Evolutionary conservation across 345 rosid species (phyloP), one percentile per base, ranked within the genome.

Genomic region (Physaria fendleri): DNA sequence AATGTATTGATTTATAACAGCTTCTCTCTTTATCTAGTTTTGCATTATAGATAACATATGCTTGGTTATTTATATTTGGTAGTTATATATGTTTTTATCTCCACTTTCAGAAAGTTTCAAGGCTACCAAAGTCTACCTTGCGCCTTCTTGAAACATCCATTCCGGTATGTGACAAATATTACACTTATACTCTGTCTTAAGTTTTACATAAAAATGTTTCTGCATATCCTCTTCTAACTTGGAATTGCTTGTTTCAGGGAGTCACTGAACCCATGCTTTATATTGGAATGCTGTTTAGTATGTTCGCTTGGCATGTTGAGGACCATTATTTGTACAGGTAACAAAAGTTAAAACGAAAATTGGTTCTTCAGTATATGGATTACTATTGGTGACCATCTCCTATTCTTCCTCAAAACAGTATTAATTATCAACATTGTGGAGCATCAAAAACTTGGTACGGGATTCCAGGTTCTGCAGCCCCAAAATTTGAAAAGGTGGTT

Each of bases 181-280:
- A 11, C 65, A 51, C 16, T 62, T 38, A 35, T 25, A 54, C 46
- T 2, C 27, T 17, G 24, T 58, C 50, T 23, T 34, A 1, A 55
- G 33, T n/a, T 60, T 32, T 48, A 15, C 47, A 23, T 1, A 35
- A 11, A 30, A 22, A 44, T n/a, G 11, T 47, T 8, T 62, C 6
- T 51, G 37, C 28, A 23, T 27, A n/a, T 18, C 9, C 0, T 20
- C 11, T 43, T 39, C 22, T 64, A 25, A 55, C 18, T 56, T 53
- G 39, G 33, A 21, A 59, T 53, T 55, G 33, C 66, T 64, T 73
- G 47, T 78, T 84, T 62, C 86, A 94, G 99, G 99, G 99, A 58
- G 89, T 94, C 58, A 94, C 99, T 25, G 99, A 94, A 43, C 99
- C 99, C n/a, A 94, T 94, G 99, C 96, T 94, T 75, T 94, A 94